phyloP scores from a whole-genome alignment of 106 monocot genomes.

The Phalaenopsis equestris region DNA sequence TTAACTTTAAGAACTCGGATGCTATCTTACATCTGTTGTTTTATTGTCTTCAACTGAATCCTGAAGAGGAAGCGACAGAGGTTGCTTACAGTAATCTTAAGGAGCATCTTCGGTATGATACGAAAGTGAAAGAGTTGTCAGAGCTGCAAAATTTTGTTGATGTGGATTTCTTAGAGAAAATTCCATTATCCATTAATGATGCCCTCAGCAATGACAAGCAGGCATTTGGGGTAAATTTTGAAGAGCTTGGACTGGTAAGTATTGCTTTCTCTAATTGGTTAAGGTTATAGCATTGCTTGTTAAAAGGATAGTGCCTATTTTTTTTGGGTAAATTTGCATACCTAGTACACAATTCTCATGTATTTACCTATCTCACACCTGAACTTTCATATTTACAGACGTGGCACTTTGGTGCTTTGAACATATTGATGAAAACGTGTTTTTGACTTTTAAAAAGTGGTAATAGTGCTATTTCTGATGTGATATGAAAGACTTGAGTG shows the following conservation, averaged over 20 bases:
- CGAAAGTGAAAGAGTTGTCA: slow-evolving; percentile 19
- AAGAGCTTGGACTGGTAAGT: slow-evolving; percentile 41
- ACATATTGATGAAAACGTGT: too few relatives aligned
- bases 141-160: slow-evolving; percentile 12
- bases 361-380: too few relatives aligned
- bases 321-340: too few relatives aligned
- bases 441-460: too few relatives aligned
- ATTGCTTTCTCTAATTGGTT: not conserved
- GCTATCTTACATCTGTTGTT: slow-evolving; percentile 41
- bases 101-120: slow-evolving; percentile 38
- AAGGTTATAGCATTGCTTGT: not conserved
- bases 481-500: too few relatives aligned
- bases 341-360: too few relatives aligned
- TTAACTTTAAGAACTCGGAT: slow-evolving; percentile 28
- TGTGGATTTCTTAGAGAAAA: slow-evolving; percentile 18
- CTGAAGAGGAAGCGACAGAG: slow-evolving; percentile 20
- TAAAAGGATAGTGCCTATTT: not conserved
- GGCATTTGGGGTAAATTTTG: slow-evolving; percentile 2
- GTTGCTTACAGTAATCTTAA: slow-evolving; percentile 28
- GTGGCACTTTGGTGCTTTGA: too few relatives aligned
- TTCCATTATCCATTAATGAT: slow-evolving; percentile 10
- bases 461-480: too few relatives aligned
- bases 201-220: not conserved
- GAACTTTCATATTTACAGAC: too few relatives aligned
- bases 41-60: slow-evolving; percentile 26